Conservation (phyloP, 352 stramenopile species). For the Phytophthora pluvialis region DNA sequence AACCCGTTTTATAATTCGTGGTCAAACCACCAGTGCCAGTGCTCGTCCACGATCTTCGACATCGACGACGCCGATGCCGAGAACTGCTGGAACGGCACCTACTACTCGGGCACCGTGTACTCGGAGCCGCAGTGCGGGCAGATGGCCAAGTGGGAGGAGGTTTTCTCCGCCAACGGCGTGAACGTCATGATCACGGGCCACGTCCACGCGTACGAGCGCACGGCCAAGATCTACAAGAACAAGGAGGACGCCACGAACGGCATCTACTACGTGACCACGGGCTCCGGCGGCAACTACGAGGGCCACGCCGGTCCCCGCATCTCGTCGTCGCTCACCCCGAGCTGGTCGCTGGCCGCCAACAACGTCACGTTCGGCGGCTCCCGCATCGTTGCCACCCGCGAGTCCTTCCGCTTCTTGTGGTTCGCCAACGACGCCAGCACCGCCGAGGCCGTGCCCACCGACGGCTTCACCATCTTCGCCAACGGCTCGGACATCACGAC, state of each 20-base stretch:
- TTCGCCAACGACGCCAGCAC: slow-evolving; percentile 53
- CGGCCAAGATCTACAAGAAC: slow-evolving; percentile 58
- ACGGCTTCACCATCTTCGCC: slow-evolving; percentile 58
- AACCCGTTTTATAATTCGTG: slow-evolving; percentile 75
- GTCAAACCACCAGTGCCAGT: slow-evolving; percentile 62
- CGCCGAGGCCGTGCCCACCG: slow-evolving; percentile 41
- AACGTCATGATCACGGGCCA: slow-evolving; percentile 56
- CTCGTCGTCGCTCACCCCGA: slow-evolving; percentile 32
- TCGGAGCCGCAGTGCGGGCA: slow-evolving; percentile 53
- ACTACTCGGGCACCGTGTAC: slow-evolving; percentile 44
- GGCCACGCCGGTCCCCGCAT: slow-evolving; percentile 49
- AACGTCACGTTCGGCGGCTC: slow-evolving; percentile 56
- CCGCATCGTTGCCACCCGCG: slow-evolving; percentile 50
- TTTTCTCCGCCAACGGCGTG: slow-evolving; percentile 50
- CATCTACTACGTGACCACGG: slow-evolving; percentile 56
- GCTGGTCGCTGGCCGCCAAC: slow-evolving; percentile 49
- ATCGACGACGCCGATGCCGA: slow-evolving; percentile 39
- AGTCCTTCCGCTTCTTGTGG: slow-evolving; percentile 53
- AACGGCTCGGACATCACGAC: slow-evolving; percentile 42
- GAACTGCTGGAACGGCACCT: slow-evolving; percentile 58
- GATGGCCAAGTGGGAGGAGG: slow-evolving; percentile 49
- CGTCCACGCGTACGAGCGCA: slow-evolving; percentile 60
- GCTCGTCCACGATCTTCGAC: slow-evolving; percentile 46
- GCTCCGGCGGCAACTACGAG: slow-evolving; percentile 59
- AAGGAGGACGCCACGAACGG: slow-evolving; percentile 45